phyloP scores from a whole-genome alignment of 139 green algal genomes.

The Zygnema circumcarinatum region DNA sequence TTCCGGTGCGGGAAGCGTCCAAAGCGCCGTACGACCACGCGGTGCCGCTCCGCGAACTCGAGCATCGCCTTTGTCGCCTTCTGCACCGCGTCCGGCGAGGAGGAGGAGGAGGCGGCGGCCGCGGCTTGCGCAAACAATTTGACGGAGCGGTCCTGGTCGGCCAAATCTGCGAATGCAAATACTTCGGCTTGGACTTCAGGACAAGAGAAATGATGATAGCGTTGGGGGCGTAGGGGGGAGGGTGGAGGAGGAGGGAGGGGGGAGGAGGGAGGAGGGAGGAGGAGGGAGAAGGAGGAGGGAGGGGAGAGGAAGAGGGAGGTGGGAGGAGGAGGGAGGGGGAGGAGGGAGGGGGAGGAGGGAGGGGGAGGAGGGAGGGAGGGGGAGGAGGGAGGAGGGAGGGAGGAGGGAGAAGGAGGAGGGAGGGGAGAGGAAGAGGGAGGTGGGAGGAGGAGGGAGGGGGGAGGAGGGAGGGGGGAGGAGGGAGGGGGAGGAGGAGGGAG shows the following conservation, averaged over 20 bases:
- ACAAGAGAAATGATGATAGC: constrained; percentile 16
- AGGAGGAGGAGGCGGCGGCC: not conserved
- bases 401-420: not conserved
- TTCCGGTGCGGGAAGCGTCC: constrained; percentile 44
- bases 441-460: not conserved
- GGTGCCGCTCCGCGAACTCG: constrained; percentile 20
- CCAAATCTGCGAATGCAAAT: constrained; percentile 37
- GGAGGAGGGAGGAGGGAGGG: not conserved
- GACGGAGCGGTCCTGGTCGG: not conserved
- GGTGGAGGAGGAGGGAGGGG: not conserved
- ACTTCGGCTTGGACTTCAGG: not conserved
- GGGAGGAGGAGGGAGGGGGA: not conserved
- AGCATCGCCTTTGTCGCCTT: too few species aligned
- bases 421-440: not conserved
- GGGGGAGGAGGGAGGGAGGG: not conserved
- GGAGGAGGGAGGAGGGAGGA: not conserved
- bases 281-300: not conserved
- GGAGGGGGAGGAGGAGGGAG: not conserved
- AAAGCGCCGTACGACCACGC: constrained; percentile 13
- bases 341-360: not conserved
- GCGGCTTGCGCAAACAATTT: constrained; percentile 11
- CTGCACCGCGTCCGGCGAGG: not conserved
- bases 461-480: not conserved
- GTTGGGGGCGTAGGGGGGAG: not conserved
- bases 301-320: not conserved